Evolutionary conservation across 257 asterid species (phyloP), one percentile per base, ranked within the genome.

Genomic region (Lavandula angustifolia): DNA sequence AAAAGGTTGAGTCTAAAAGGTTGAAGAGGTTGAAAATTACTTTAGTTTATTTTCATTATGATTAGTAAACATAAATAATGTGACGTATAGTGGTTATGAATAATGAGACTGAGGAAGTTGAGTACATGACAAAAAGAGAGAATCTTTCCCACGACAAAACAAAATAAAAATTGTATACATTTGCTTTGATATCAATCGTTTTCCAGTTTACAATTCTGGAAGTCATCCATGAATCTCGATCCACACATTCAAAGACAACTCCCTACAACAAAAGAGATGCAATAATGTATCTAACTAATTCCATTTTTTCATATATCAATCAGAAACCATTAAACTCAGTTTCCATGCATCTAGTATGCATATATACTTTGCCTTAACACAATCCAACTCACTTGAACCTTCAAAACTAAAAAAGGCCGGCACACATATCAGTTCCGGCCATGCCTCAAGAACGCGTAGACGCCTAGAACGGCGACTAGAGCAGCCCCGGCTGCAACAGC

Each of bases 401-500:
- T 33, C 17, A 27, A 57, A 57, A 42, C 37, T n/a, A n/a, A 33
- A 33, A 33, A 38, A 38, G 41, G 9, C 6, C 27, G 27, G n/a
- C 3, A 16, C 2, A 48, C 43, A 4, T 7, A 73, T 82, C 47
- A 84, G 66, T 75, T 76, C 52, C 74, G 67, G 0, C 84, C 43
- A 74, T 92, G 79, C 71, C 80, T 90, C 74, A 90, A 76, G 73
- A 79, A 84, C 29, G 96, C 94, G 14, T 79, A 78, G 37, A 84
- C 74, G 50, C 99, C 89, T 76, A 94, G 66, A 53, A 88, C 88
- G 22, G 96, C 96, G 9, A 87, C 75, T 13, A 94, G 74, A 32
- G 92, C 95, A 75, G 96, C 95, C 27, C 97, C 99, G 48, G 97
- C 96, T 42, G 95, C 96, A 34, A 87, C 89, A 2, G 89, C 80